phyloP scores from a whole-genome alignment of 2,329 filamentous ascomycete species.

The Fusarium buharicum region DNA sequence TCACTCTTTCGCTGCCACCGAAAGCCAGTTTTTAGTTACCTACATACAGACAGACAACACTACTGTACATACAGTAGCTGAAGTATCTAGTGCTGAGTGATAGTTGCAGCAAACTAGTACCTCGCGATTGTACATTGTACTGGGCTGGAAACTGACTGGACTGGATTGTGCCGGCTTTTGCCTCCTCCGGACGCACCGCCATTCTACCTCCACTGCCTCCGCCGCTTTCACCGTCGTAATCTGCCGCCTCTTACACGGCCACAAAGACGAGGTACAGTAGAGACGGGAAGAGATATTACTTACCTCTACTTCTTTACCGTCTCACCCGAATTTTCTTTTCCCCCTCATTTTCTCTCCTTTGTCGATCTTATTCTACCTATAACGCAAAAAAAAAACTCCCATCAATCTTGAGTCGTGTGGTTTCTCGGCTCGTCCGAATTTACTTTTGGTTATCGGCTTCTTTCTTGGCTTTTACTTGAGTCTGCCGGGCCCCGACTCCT shows the following conservation, averaged over 20 bases:
- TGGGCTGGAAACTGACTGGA: not conserved
- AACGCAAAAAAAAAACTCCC: not conserved
- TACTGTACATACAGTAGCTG: not conserved
- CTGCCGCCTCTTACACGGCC: slow-evolving; percentile 43
- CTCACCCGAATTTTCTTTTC: slow-evolving; percentile 10
- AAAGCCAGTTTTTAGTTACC: slow-evolving; percentile 33
- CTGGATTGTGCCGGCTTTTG: not conserved
- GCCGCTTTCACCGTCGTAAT: slow-evolving; percentile 47
- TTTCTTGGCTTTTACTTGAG: slow-evolving; percentile 12
- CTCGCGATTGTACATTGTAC: too few species aligned
- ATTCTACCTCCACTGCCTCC: slow-evolving; percentile 41
- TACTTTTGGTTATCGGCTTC: not conserved
- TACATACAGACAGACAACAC: not conserved
- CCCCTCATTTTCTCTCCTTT: not conserved
- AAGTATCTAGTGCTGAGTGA: slow-evolving; percentile 27
- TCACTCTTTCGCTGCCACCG: slow-evolving; percentile 26
- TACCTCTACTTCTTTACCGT: slow-evolving; percentile 9
- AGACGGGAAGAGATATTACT: slow-evolving; percentile 15
- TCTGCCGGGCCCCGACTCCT: slow-evolving; percentile 22
- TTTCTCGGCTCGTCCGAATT: slow-evolving; percentile 8
- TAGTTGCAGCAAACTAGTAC: slow-evolving; percentile 6
- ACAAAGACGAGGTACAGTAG: slow-evolving; percentile 5
- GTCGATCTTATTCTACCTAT: too few species aligned
- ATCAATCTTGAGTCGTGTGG: not conserved
- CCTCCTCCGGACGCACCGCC: slow-evolving; percentile 33